Evolutionary conservation across 192 early-diverging fungal species (phyloP), one percentile per base, ranked within the genome.

Genomic region (Coemansia sp.): DNA sequence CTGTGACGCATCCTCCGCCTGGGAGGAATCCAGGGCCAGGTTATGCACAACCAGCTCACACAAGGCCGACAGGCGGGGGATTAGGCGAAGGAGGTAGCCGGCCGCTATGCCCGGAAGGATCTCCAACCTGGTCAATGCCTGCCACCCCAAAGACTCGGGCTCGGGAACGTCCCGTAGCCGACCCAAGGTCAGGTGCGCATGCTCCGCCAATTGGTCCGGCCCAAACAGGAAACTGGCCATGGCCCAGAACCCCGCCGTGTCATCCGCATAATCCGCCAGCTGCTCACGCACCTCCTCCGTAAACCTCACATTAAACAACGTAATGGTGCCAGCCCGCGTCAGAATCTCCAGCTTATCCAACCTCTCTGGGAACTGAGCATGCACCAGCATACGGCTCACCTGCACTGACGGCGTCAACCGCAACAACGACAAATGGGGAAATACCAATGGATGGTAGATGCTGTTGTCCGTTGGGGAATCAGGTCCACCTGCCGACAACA

Each of bases 211-310:
- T 11, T 28, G 14, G 8, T 28, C 12, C 1, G 37, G 9, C 3
- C 48, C 48, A 32, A 51, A 51, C 27, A 40, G 7, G 8, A 21
- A 32, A n/a, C 23, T 40, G 13, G 48, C 16, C 48, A 51, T 51
- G 2, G 38, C 1, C 48, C 48, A 51, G 20, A 51, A 51, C 7
- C 22, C 28, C 3, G 20, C 35, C 19, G 31, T 38, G 21, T 18
- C 20, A 8, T 9, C 29, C 10, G 23, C 21, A 7, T 40, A 30
- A 26, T 21, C 20, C 8, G 48, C 38, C 5, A 51, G 36, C 30
- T 23, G 16, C 22, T 5, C 14, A 3, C 20, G 25, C 7, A 14
- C 12, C 3, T 16, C 18, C 0, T 11, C 18, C 4, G 6, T 19
- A 13, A 51, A 23, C 5, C 30, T 2, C 7, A 35, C 17, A 3